Evolutionary conservation across 164 flowering plant genomes (phyloP), one percentile per base, ranked within the genome.

Genomic region (Nelumbo lutea): DNA sequence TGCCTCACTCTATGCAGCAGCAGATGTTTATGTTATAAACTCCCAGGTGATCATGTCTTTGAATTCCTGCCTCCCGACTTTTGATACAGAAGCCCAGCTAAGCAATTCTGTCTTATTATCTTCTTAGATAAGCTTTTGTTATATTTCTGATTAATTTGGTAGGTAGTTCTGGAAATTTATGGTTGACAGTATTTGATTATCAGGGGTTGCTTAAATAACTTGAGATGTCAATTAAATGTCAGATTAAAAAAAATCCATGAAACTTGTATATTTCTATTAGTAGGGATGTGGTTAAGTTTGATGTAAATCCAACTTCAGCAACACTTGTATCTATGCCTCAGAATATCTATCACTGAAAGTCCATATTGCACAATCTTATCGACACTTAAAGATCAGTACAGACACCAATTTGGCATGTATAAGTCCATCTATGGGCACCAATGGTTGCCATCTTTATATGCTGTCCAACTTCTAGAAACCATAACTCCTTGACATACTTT

Each of bases 1-100:
- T 65, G 97, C 98, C 38, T 85, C 99, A 44, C 91, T 96, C 47
- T 92, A 96, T 80, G 83, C 99, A 65, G 99, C 98, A 44, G 98
- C 99, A 39, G 99, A 96, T 84, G 93, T 83, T 70, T 96, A 96
- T 68, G 82, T 86, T 40, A 93, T 86, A 70, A 88, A 90, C 66
- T 79, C 96, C 61, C 96, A 90, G 96, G 96, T 90, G 67, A 85
- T 39, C 6, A 3, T 61, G 52, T 3, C 3, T 27, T 39, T 52
- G 39, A 27, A 27, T 27, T 27, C 27, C 65, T 42, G 59, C 39
- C 41, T 69, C 45, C 44, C 51, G 14, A 57, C 41, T 42, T 15
- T 43, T 9, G 42, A 48, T 61, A 27, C 60, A 44, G 47, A 38
- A 6, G 56, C 41, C 53, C 10, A 42, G 46, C 9, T 61, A 48